phyloP scores from a whole-genome alignment of 768 basidiomycete species.

The Cantharellus cinnabarinus region DNA sequence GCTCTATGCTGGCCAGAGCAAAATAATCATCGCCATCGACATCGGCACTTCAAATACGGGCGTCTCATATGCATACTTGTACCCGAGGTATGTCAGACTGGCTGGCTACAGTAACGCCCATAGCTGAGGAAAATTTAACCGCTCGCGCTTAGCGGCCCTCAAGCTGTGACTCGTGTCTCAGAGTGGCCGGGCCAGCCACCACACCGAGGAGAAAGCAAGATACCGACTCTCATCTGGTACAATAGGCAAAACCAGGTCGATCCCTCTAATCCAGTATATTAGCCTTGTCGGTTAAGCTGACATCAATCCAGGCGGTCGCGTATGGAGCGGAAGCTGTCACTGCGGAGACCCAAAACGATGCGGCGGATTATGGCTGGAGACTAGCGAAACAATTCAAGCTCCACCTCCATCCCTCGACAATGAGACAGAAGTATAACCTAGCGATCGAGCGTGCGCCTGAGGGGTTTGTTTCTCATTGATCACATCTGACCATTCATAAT shows the following conservation, averaged over 20 bases:
- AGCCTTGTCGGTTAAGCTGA: neutral
- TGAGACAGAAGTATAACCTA: neutral
- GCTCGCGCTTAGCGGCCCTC: neutral
- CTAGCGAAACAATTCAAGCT: slow-evolving; percentile 1
- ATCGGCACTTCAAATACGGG: neutral
- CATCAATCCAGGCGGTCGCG: neutral
- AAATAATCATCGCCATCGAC: neutral
- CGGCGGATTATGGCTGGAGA: neutral
- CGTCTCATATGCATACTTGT: neutral
- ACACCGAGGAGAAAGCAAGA: neutral
- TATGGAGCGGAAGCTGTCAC: neutral
- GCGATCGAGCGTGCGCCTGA: too few species aligned
- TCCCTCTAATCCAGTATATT: neutral
- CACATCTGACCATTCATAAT: neutral
- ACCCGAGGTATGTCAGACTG: neutral
- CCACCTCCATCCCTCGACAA: neutral
- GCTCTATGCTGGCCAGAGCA: neutral
- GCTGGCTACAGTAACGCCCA: neutral
- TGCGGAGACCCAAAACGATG: neutral
- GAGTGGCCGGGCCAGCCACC: neutral
- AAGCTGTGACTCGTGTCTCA: neutral
- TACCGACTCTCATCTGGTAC: neutral
- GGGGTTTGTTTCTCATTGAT: neutral
- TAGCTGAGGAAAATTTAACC: neutral
- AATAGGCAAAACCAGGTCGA: neutral